phyloP scores from a whole-genome alignment of 257 asterid species.

The Buddleja alternifolia region DNA sequence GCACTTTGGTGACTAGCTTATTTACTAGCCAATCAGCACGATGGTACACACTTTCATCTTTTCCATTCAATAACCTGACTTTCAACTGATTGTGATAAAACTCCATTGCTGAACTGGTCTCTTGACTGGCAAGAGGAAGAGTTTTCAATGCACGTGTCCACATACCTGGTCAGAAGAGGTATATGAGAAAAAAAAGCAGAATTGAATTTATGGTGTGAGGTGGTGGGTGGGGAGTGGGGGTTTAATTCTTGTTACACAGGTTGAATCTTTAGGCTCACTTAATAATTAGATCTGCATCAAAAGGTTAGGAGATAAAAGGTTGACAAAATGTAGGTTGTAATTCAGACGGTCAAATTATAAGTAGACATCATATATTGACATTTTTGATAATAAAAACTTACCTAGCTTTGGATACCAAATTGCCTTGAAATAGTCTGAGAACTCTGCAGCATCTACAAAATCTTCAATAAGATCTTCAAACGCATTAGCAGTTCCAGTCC shows the following conservation, averaged over 20 bases:
- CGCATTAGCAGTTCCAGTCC: conserved; percentile 43
- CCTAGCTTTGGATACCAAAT: conserved; percentile 86
- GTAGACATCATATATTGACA: not conserved
- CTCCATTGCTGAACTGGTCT: conserved; percentile 86
- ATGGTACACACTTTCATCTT: conserved; percentile 56
- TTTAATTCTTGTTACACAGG: not conserved
- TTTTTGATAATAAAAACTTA: conserved; percentile 27
- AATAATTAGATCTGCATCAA: not conserved
- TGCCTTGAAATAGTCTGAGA: conserved; percentile 86
- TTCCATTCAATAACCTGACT: conserved; percentile 74
- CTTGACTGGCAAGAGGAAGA: conserved; percentile 89
- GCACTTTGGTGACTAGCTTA: conserved; percentile 82
- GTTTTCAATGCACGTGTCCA: conserved; percentile 67
- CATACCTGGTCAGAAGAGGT: conserved; percentile 48
- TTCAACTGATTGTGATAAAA: conserved; percentile 83
- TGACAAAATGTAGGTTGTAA: not conserved
- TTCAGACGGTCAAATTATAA: conserved; percentile 8
- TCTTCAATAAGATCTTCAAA: conserved; percentile 63
- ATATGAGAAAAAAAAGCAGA: conserved; percentile 23
- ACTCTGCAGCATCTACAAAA: conserved; percentile 63
- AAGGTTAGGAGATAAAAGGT: not conserved
- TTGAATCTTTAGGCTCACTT: not conserved
- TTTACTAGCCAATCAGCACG: conserved; percentile 90
- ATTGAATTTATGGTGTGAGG: not conserved
- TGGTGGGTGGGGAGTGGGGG: not conserved